These are phyloP conservation scores for Phytophthora boehmeriae DNA, from an alignment of 352 stramenopile genomes.

Conservation along the genomic window DNA sequence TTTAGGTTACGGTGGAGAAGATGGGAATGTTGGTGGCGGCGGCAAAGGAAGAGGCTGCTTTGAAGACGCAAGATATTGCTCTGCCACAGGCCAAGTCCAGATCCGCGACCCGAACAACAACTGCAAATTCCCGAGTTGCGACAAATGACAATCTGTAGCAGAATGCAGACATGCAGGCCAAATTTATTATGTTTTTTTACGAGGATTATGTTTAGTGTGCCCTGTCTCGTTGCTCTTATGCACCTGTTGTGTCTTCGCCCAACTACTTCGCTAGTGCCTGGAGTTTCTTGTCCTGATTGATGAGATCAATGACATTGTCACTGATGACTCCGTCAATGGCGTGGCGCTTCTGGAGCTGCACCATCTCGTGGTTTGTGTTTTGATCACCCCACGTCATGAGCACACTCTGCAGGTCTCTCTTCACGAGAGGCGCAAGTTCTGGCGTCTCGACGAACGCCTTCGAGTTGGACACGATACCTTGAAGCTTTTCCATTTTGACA, in stretches of 20 bases:
- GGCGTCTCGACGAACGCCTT: conserved; percentile 64
- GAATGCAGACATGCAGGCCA: conserved; percentile 1
- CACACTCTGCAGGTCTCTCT: conserved; percentile 42
- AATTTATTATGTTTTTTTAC: conserved; percentile 15
- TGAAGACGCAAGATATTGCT: conserved; percentile 49
- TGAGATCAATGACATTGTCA: conserved; percentile 84
- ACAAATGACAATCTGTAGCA: not conserved
- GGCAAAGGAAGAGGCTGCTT: conserved; percentile 19
- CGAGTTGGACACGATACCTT: conserved; percentile 81
- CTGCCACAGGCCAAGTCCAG: conserved; percentile 15
- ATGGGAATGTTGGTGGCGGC: no score
- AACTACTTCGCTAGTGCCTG: conserved; percentile 15
- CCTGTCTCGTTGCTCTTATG: not conserved
- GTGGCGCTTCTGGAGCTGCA: conserved; percentile 73
- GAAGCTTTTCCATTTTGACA: conserved; percentile 65
- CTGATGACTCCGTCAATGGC: conserved; percentile 82
- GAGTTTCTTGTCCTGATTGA: conserved; percentile 52
- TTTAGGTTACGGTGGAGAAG: not conserved
- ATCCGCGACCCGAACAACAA: conserved; percentile 33
- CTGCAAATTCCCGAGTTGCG: conserved; percentile 41
- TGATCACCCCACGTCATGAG: conserved; percentile 82
- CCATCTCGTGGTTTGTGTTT: conserved; percentile 75
- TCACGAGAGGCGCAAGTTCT: conserved; percentile 55
- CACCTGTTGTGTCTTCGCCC: not conserved
- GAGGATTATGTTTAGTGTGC: no score